Conservation (phyloP, 306 rosid genomes). For the Malus fusca region DNA sequence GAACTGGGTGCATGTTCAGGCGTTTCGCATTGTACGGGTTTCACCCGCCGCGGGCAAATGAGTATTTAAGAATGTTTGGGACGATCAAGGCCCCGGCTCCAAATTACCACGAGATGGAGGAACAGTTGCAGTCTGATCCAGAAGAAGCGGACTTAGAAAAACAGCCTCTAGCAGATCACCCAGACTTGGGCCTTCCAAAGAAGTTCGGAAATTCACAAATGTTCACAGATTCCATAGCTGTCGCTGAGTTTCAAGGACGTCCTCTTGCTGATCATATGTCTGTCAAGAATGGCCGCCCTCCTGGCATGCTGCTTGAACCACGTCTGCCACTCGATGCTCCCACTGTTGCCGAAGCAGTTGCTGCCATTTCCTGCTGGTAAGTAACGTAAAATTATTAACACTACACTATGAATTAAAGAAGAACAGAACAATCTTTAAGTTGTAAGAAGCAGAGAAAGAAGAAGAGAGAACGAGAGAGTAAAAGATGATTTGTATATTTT, state of each 20-base stretch:
- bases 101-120: slow-evolving; percentile 21
- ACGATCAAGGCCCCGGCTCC: slow-evolving; percentile 41
- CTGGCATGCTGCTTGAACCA: slow-evolving; percentile 51
- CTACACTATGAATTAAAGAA: no score
- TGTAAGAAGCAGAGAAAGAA: no score
- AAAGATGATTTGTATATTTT: no score
- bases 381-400: no score
- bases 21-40: slow-evolving; percentile 77
- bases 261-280: slow-evolving; percentile 77
- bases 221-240: slow-evolving; percentile 55
- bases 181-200: slow-evolving; percentile 52
- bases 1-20: slow-evolving; percentile 86
- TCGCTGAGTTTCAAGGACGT: slow-evolving; percentile 71
- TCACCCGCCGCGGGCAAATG: slow-evolving; percentile 76
- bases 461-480: no score
- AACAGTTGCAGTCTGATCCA: slow-evolving; percentile 15
- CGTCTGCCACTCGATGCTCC: slow-evolving; percentile 81
- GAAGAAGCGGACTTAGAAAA: slow-evolving; percentile 35
- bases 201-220: slow-evolving; percentile 63
- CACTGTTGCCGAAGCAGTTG: slow-evolving; percentile 78
- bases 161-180: slow-evolving; percentile 45
- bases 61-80: slow-evolving; percentile 65
- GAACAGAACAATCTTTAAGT: no score
- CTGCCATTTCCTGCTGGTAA: slow-evolving; percentile 88
- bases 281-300: slow-evolving; percentile 72